Evolutionary conservation across 2,329 filamentous ascomycete genomes (phyloP).

Genomic region (Microsporum canis): DNA sequence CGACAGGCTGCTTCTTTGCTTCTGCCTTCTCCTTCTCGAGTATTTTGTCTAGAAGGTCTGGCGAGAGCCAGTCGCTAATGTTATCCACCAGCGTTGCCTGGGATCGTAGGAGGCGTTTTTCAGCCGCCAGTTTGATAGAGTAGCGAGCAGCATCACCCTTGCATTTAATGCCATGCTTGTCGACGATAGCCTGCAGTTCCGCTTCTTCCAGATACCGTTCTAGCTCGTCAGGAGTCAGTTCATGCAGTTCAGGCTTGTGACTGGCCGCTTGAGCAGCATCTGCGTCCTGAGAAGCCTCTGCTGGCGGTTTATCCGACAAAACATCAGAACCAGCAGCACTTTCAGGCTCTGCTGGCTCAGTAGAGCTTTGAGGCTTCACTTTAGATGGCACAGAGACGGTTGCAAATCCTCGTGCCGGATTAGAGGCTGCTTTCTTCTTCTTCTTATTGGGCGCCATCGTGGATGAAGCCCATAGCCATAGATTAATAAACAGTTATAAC

Average conservation of each 20-base stretch:
- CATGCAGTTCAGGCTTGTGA: constrained; percentile 14
- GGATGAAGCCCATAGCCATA: not conserved
- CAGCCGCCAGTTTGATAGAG: constrained; percentile 66
- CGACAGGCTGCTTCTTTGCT: constrained; percentile 24
- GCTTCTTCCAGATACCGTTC: constrained; percentile 80
- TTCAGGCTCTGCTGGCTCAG: constrained; percentile 11
- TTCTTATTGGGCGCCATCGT: constrained; percentile 15
- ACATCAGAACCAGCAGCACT: not conserved
- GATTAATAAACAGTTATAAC: not conserved
- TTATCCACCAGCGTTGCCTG: constrained; percentile 61
- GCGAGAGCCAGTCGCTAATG: constrained; percentile 66
- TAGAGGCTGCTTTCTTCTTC: constrained; percentile 80
- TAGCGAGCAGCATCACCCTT: constrained; percentile 70
- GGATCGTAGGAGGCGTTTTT: constrained; percentile 66
- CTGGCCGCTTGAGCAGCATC: not conserved
- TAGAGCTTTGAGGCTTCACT: constrained; percentile 43
- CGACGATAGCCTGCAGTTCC: constrained; percentile 78
- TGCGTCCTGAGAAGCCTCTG: constrained; percentile 14
- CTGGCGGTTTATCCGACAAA: not conserved
- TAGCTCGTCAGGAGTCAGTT: constrained; percentile 68
- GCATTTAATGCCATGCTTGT: constrained; percentile 68
- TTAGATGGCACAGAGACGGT: constrained; percentile 88
- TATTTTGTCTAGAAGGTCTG: constrained; percentile 66
- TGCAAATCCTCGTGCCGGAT: constrained; percentile 83
- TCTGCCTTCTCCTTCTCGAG: constrained; percentile 48